These are phyloP conservation scores for Ammopiptanthus mongolicus DNA, from an alignment of 306 rosid species.

Conservation along the genomic window DNA sequence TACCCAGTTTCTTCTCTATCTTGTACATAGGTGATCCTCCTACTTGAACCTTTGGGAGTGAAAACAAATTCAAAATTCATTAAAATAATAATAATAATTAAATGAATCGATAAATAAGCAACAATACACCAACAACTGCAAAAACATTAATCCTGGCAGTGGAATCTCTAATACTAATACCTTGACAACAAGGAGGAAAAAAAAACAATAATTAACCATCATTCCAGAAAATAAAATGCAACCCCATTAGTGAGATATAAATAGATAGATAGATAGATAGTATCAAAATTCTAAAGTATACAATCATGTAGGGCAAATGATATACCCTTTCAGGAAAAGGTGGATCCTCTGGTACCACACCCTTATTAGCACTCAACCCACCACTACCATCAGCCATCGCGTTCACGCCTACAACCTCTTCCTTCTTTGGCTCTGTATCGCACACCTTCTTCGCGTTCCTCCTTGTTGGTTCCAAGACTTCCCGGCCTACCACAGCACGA, in stretches of 20 bases:
- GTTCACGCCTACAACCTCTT: slow-evolving; percentile 33
- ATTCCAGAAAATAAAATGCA: not conserved
- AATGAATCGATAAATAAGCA: not conserved
- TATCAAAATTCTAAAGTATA: not conserved
- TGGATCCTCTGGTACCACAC: slow-evolving; percentile 66
- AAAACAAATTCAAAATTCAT: not conserved
- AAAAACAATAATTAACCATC: not conserved
- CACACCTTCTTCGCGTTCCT: slow-evolving; percentile 32
- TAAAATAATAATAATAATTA: not conserved
- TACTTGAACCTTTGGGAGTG: slow-evolving; percentile 85
- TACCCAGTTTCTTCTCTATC: slow-evolving; percentile 87
- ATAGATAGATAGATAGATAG: not conserved
- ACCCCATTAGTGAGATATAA: not conserved
- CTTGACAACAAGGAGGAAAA: not conserved
- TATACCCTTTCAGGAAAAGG: slow-evolving; percentile 83
- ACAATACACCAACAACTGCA: not conserved
- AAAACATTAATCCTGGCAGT: not conserved
- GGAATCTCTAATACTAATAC: not conserved
- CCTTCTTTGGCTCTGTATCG: slow-evolving; percentile 21
- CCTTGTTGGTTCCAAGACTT: slow-evolving; percentile 27
- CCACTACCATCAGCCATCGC: slow-evolving; percentile 85
- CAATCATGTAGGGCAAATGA: not conserved
- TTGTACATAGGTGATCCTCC: slow-evolving; percentile 89
- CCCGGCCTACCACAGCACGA: slow-evolving; percentile 56
- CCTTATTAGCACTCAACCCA: slow-evolving; percentile 81